phyloP scores from a whole-genome alignment of 2,329 filamentous ascomycete genomes.

The Ophiostoma perfectum region DNA sequence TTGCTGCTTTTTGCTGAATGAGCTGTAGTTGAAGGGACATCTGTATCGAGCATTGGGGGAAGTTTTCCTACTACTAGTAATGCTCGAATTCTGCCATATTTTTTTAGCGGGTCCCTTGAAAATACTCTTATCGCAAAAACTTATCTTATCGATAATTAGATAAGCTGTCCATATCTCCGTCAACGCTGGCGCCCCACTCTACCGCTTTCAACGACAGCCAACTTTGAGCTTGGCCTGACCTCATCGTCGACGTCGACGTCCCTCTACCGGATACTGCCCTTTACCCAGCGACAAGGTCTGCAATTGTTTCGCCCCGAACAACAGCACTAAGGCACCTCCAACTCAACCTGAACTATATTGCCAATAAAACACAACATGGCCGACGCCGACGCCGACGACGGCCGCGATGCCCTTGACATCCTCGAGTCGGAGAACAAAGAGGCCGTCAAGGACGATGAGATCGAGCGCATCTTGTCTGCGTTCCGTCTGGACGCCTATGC shows the following conservation, averaged over 20 bases:
- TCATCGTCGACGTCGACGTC: background rate
- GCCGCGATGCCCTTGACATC: constrained; percentile 64
- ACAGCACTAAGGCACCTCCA: background rate
- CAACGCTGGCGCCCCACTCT: constrained; percentile 10
- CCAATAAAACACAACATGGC: constrained; percentile 22
- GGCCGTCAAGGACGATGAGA: constrained; percentile 94
- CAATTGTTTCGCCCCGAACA: no score
- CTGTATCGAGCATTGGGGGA: background rate
- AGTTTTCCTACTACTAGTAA: background rate
- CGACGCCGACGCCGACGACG: constrained; percentile 34
- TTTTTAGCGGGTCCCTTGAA: constrained; percentile 18
- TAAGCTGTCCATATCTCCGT: background rate
- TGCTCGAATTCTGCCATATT: constrained; percentile 16
- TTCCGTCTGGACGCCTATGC: constrained; percentile 81
- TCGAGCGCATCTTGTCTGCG: constrained; percentile 85
- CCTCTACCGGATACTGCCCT: no score
- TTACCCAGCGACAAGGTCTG: no score
- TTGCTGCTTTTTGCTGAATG: background rate
- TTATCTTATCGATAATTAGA: constrained; percentile 14
- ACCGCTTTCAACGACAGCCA: background rate
- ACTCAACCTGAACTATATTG: background rate
- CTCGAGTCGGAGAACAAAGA: constrained; percentile 83
- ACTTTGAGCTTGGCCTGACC: background rate
- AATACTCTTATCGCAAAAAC: constrained; percentile 16
- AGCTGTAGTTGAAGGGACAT: background rate